Conservation (phyloP, 2,329 filamentous ascomycete genomes). For the Epichloe sylvatica region DNA sequence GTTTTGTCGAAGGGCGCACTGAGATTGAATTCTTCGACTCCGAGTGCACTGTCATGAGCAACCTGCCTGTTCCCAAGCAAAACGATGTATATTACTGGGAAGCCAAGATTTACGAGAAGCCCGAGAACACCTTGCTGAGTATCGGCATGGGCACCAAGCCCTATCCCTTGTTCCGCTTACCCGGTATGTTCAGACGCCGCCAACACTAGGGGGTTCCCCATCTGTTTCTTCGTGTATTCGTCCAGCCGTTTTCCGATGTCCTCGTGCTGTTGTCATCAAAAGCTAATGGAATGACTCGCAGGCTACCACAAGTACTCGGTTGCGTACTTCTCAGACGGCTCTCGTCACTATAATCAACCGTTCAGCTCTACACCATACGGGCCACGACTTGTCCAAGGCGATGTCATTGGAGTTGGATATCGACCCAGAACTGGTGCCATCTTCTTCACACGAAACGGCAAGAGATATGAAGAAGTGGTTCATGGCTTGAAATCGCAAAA, state of each 20-base stretch:
- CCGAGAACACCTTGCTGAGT: constrained; percentile 71
- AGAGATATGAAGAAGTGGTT: constrained; percentile 86
- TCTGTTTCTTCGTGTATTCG: neutral
- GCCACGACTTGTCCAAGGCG: constrained; percentile 75
- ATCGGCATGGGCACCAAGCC: constrained; percentile 95
- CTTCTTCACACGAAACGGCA: constrained; percentile 97
- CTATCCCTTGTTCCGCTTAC: constrained; percentile 85
- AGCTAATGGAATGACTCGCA: constrained; percentile 7
- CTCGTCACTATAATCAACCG: constrained; percentile 83
- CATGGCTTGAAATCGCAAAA: constrained; percentile 91
- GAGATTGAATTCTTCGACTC: constrained; percentile 99
- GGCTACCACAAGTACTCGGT: constrained; percentile 87
- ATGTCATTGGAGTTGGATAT: constrained; percentile 92
- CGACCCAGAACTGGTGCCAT: constrained; percentile 85
- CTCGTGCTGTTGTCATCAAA: too few relatives aligned
- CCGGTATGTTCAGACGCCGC: constrained; percentile 46
- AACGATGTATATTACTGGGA: constrained; percentile 99
- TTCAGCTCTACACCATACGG: constrained; percentile 71
- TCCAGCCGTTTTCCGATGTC: too few relatives aligned
- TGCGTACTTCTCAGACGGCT: constrained; percentile 78
- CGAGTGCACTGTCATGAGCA: constrained; percentile 93
- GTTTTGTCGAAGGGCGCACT: constrained; percentile 89
- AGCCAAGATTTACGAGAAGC: constrained; percentile 95
- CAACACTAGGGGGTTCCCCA: neutral
- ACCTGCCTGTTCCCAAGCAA: constrained; percentile 91